Conservation (phyloP, 148 eudicot species). For the Arctostaphylos glauca region DNA sequence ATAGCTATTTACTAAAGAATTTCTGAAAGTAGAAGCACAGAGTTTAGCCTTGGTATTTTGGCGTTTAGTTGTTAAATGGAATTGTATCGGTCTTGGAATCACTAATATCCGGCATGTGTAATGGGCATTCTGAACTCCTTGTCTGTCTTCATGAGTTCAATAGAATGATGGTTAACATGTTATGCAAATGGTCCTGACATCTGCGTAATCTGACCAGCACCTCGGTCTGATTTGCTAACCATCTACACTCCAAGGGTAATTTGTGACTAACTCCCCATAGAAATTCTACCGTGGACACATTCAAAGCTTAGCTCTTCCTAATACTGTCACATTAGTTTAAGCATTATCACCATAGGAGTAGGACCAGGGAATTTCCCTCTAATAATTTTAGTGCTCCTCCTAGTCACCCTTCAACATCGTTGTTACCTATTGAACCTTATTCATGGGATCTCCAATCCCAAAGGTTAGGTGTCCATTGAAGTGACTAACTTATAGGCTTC, state of each 20-base stretch:
- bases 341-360: too few relatives aligned
- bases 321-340: too few relatives aligned
- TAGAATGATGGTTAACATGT: background rate
- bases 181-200: background rate
- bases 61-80: background rate
- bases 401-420: too few relatives aligned
- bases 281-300: too few relatives aligned
- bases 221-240: background rate
- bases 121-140: background rate
- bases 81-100: background rate
- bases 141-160: background rate
- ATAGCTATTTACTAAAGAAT: background rate
- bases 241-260: background rate
- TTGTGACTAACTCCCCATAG: too few relatives aligned
- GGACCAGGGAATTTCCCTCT: too few relatives aligned
- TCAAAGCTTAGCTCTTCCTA: too few relatives aligned
- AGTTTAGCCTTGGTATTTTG: constrained; percentile 1
- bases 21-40: background rate
- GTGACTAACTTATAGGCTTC: too few relatives aligned
- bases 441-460: too few relatives aligned
- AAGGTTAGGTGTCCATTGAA: too few relatives aligned
- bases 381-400: too few relatives aligned
- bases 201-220: background rate
- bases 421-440: too few relatives aligned
- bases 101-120: background rate